Evolutionary conservation across 2,329 filamentous ascomycete species (phyloP).

Genomic region (Fusarium longipes): DNA sequence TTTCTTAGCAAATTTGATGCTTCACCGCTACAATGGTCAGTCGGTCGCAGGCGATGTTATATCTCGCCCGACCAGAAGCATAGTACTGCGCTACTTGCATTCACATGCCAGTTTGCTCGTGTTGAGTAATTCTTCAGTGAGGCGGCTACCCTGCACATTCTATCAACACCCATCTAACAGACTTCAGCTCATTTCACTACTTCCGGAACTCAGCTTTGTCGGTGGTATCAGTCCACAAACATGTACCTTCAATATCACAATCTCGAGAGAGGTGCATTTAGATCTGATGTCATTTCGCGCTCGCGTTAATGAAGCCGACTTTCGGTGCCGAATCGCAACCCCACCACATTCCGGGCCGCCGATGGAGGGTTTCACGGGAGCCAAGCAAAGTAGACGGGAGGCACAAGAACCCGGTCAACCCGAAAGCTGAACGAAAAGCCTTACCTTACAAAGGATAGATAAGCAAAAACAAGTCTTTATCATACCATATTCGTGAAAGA

Average conservation of each 20-base stretch:
- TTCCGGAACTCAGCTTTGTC: neutral
- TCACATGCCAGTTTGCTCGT: no score
- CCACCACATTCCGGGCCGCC: conserved; percentile 15
- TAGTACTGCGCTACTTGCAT: no score
- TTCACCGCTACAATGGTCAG: no score
- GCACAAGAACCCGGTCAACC: neutral
- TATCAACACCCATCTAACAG: no score
- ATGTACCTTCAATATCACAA: no score
- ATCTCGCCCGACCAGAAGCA: no score
- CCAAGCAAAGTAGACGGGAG: conserved; percentile 3
- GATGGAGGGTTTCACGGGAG: conserved; percentile 14
- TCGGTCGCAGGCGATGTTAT: no score
- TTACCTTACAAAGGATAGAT: neutral
- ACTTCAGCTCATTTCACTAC: neutral
- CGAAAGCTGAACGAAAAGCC: conserved; percentile 2
- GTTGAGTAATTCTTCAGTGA: no score
- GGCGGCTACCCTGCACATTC: no score
- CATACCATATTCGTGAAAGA: neutral
- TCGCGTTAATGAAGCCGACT: conserved; percentile 12
- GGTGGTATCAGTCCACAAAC: neutral
- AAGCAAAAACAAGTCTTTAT: neutral
- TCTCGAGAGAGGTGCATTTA: neutral
- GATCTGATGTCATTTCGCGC: conserved; percentile 11
- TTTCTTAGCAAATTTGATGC: no score
- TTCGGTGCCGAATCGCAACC: conserved; percentile 13